Percentiles rank a stretch among this genome's conserved stretches.
phyloP scores from a whole-genome alignment of 2,329 filamentous ascomycete species.

The Penicillium sp. region DNA sequence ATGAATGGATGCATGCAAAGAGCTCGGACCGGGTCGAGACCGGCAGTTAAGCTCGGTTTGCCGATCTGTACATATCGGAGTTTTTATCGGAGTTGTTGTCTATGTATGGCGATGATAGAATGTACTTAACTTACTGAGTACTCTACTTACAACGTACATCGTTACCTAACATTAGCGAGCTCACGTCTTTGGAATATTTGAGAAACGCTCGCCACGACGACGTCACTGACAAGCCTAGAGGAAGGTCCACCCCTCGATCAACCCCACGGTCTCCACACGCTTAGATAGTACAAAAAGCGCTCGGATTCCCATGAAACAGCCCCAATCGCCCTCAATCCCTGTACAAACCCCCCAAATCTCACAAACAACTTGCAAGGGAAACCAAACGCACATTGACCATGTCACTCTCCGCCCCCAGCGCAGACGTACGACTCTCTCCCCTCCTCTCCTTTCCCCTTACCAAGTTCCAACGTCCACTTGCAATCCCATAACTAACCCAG shows the following conservation, averaged over 20 bases:
- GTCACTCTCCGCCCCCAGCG: constrained; percentile 32
- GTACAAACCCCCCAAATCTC: not conserved
- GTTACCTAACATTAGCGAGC: no score
- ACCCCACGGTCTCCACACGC: not conserved
- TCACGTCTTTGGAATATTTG: no score
- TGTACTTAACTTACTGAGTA: no score
- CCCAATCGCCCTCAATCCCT: not conserved
- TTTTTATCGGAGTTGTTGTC: no score
- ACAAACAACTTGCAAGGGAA: no score
- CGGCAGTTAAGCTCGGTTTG: no score
- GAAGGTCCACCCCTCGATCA: constrained; percentile 15
- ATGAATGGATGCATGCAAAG: no score
- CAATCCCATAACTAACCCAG: not conserved
- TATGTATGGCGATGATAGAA: no score
- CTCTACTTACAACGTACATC: no score
- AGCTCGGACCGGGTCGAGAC: no score
- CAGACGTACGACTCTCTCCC: no score
- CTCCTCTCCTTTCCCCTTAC: no score
- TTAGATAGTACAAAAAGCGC: not conserved
- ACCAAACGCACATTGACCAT: constrained; percentile 17
- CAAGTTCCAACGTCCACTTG: not conserved
- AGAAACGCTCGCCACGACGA: not conserved
- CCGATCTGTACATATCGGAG: not conserved
- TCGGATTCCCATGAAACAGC: not conserved
- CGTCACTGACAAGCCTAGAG: constrained; percentile 1